Percentiles rank a stretch among this genome's conserved stretches.
Conservation (phyloP, 768 basidiomycete genomes). For the Russula earlei region DNA sequence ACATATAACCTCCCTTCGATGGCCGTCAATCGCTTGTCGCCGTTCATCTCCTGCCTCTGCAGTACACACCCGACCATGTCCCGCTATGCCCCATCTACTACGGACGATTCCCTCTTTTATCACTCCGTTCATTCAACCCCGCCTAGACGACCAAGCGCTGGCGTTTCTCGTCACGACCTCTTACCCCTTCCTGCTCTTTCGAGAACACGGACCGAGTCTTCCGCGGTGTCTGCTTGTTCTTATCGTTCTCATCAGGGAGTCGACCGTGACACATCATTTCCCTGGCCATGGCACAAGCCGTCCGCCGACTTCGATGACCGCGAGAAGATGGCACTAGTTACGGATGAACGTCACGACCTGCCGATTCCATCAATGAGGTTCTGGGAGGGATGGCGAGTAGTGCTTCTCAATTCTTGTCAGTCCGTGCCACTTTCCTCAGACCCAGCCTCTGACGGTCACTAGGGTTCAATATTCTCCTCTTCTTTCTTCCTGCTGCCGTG, state of each 20-base stretch:
- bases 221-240: background rate
- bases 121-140: slow-evolving; percentile 13
- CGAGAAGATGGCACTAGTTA: slow-evolving; percentile 15
- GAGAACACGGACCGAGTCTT: slow-evolving; percentile 5
- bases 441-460: background rate
- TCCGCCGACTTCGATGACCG: slow-evolving; percentile 3
- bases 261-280: background rate
- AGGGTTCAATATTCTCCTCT: slow-evolving; percentile 66
- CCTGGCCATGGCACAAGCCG: slow-evolving; percentile 11
- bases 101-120: slow-evolving; percentile 13
- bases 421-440: background rate
- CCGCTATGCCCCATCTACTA: background rate
- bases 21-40: background rate
- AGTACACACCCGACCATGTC: slow-evolving; percentile 9
- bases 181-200: slow-evolving; percentile 12
- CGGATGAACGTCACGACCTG: slow-evolving; percentile 4
- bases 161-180: slow-evolving; percentile 15
- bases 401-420: slow-evolving; percentile 49
- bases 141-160: slow-evolving; percentile 15
- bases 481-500: slow-evolving; percentile 63
- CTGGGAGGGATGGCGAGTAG: slow-evolving; percentile 44
- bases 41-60: background rate
- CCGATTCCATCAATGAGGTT: slow-evolving; percentile 11
- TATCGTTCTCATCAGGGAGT: background rate
- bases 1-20: background rate